phyloP scores from a whole-genome alignment of 2,329 filamentous ascomycete species.

The Aspergillus sp. region DNA sequence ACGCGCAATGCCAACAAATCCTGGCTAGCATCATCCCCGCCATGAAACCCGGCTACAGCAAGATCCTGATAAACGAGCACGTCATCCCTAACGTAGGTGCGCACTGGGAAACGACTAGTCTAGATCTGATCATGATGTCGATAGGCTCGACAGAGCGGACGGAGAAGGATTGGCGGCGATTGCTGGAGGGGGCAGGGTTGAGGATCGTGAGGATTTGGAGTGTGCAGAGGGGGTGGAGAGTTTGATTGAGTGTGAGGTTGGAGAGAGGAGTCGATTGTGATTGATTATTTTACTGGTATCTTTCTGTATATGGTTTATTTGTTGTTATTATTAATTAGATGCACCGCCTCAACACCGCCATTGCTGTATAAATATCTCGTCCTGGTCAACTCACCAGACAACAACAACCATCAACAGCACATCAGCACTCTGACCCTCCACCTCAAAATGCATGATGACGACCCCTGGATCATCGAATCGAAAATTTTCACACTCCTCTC shows the following conservation, averaged over 20 bases:
- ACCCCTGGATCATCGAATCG: conserved; percentile 1
- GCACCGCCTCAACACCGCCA: no score
- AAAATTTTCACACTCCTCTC: background rate
- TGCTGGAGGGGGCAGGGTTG: conserved; percentile 29
- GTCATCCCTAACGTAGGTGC: conserved; percentile 35
- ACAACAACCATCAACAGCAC: no score
- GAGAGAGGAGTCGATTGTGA: no score
- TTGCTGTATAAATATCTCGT: no score
- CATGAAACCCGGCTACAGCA: conserved; percentile 36
- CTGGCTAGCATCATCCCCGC: conserved; percentile 22
- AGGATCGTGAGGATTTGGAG: conserved; percentile 31
- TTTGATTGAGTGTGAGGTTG: conserved; percentile 17
- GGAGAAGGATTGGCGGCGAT: conserved; percentile 31
- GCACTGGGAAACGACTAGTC: conserved; percentile 18
- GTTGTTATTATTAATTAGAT: no score
- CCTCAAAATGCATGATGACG: background rate
- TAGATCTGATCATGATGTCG: conserved; percentile 42
- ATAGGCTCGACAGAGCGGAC: conserved; percentile 35
- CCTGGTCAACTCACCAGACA: no score
- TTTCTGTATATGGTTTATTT: no score
- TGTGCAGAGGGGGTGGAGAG: conserved; percentile 12
- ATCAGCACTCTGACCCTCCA: background rate
- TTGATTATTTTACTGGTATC: background rate
- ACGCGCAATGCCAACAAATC: conserved; percentile 22
- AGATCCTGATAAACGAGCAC: conserved; percentile 42